Base-by-base conservation (phyloP, 2,329 filamentous ascomycete species). In the Lanzia echinophila region DNA sequence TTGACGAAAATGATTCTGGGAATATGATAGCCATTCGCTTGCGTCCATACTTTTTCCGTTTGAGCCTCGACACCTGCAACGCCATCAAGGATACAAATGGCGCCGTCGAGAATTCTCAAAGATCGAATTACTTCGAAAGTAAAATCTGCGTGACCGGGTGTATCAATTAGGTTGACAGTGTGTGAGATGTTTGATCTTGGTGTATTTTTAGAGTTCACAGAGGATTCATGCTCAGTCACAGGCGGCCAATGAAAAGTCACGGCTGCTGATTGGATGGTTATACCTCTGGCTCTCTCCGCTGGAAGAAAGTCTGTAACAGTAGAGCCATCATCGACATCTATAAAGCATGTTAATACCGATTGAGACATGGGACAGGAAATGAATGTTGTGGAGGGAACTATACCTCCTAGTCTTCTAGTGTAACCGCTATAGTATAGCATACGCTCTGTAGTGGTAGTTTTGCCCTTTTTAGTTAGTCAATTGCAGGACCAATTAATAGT, bases 381-480 rank as follows among this genome's bases (percentile, higher is more conserved):
- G 38, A 41, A 20, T 3, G n/a, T n/a, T n/a, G n/a, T 17, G 47
- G 15, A 43, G 32, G 13, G 44, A 47, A 32, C 33, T 64, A 59
- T 74, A 81, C 79, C 77, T 73, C 94, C 94, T 66, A 96, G 83
- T 69, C 91, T 79, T 60, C 88, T 79, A 10, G 91, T 95, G 58
- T 91, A 84, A 47, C 94, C 92, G 68, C 90, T 95, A 67, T 96
- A 96, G 68, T 90, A 97, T 66, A 99, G 86, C 92, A 97, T 97
- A 55, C 94, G 90, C 82, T 99, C 94, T 3, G 94, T 97, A 0
- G 94, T 99, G 0, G 94, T 97, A 1, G 94, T 99, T 76, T 99
- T 99, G 8, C 94, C 94, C 79, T 82, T 63, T 22, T 11, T n/a
- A 7, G 33, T 22, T 7, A n/a, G 22, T 62, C 2, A 63, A 54